Base-by-base conservation (phyloP, 805 yeast genomes). In the Yamadazyma sp. region DNA sequence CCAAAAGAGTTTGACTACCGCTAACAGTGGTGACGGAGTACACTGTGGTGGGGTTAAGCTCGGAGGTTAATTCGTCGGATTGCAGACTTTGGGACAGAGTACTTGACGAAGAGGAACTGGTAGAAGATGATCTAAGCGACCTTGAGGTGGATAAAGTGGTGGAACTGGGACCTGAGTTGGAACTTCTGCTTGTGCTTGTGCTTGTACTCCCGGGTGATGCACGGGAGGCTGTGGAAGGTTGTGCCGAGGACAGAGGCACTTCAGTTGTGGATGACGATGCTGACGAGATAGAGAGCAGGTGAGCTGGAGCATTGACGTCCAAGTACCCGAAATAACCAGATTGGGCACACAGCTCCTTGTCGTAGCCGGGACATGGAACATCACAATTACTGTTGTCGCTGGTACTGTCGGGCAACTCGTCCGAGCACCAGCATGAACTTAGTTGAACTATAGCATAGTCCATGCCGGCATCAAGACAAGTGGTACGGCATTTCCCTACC, bases 401-500 rank as follows among this genome's bases (percentile, higher is more conserved):
- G 0, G 79, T 64, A 12, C 53, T 46, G 1, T 51, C 62, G 0
- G 87, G 86, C 14, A 70, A 55, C 6, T 50, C 44, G 49, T 80
- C 69, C 5, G 84, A 69, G 52, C 88, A 81, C 82, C 83, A 82
- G 54, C 88, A 81, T 31, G 60, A 25, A 25, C 59, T 44, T n/a
- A 64, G 67, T 46, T 65, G 78, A 24, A 80, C 57, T 27, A 81
- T 69, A 12, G 78, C 87, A 41, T 68, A 77, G 7, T 76, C 67
- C 44, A 62, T 71, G 6, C 73, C 74, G n/a, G 45, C 37, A 6
- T 39, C 45, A 1, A 38, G 12, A 50, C 87, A 81, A 14, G 61
- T 54, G 30, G 59, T 64, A 3, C 65, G 49, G 52, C 88, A 81
- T 8, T 50, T 53, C 3, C 88, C 88, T 46, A 69, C 74, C 20